phyloP scores from a whole-genome alignment of 768 basidiomycete genomes.

The Chalciporus piperatus region DNA sequence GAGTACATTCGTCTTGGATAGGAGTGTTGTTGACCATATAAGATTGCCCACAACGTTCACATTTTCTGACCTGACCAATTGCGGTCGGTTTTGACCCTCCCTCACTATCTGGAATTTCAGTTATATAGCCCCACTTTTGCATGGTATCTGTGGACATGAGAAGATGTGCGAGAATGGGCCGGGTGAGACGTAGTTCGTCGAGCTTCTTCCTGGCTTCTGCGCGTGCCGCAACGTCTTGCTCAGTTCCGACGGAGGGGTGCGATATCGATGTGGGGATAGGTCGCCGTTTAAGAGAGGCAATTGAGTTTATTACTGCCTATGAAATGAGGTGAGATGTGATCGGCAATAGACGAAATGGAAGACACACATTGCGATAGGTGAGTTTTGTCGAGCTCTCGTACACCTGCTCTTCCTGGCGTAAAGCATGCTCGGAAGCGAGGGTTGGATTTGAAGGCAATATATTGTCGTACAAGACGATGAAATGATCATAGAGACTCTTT shows the following conservation, averaged over 20 bases:
- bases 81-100: conserved; percentile 65
- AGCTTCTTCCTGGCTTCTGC: conserved; percentile 53
- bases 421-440: conserved; percentile 74
- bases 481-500: conserved; percentile 71
- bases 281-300: conserved; percentile 52
- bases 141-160: conserved; percentile 58
- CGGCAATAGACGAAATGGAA: background rate
- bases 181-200: conserved; percentile 51
- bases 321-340: conserved; percentile 12
- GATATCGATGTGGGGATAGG: conserved; percentile 51
- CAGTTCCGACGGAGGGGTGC: conserved; percentile 79
- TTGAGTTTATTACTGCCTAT: conserved; percentile 51
- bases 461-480: conserved; percentile 59
- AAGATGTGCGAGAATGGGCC: conserved; percentile 51
- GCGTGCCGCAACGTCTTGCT: conserved; percentile 57
- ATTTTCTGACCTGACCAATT: conserved; percentile 60
- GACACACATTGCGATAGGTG: conserved; percentile 78
- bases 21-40: conserved; percentile 65
- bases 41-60: conserved; percentile 74
- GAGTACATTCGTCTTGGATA: conserved; percentile 62
- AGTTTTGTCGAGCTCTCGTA: conserved; percentile 71
- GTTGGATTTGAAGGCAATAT: conserved; percentile 53
- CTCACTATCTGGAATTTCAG: conserved; percentile 59
- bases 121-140: conserved; percentile 66
- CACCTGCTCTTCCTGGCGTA: conserved; percentile 77